Percentiles rank a stretch among this genome's conserved stretches.
phyloP scores from a whole-genome alignment of 225 moss, liverwort and hornwort species.

The Anthoceros angustus region DNA sequence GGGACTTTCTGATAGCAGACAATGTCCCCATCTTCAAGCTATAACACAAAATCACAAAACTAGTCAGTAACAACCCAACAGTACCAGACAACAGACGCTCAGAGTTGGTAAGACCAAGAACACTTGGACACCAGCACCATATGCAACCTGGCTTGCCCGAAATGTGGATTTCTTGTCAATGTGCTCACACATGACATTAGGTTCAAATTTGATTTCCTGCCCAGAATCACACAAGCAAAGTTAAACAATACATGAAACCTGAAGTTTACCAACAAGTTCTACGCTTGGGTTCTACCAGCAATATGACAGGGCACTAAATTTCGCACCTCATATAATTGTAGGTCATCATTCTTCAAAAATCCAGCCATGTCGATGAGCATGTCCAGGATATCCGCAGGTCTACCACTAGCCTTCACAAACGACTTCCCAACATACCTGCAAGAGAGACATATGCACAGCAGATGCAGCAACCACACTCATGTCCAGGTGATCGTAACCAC shows the following conservation, averaged over 20 bases:
- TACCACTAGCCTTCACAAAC: slow-evolving; percentile 58
- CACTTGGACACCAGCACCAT: not conserved
- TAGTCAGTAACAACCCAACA: not conserved
- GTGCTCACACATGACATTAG: slow-evolving; percentile 99
- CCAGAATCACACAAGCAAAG: not conserved
- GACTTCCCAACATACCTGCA: slow-evolving; percentile 74
- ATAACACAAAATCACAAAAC: not conserved
- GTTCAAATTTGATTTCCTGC: slow-evolving; percentile 99
- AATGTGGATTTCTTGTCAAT: slow-evolving; percentile 66
- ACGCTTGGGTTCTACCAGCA: no score
- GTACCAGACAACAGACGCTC: no score
- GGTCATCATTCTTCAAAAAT: slow-evolving; percentile 42
- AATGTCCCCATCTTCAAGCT: slow-evolving; percentile 79
- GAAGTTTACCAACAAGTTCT: no score
- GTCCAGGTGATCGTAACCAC: no score
- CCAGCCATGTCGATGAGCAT: slow-evolving; percentile 64
- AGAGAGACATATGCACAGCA: no score
- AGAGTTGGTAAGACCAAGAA: no score
- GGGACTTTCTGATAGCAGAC: slow-evolving; percentile 61
- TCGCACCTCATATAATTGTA: slow-evolving; percentile 64
- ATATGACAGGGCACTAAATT: no score
- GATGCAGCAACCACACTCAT: no score
- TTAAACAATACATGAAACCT: no score
- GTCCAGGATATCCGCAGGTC: slow-evolving; percentile 50
- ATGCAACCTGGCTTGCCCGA: slow-evolving; percentile 44